Evolutionary conservation across 352 stramenopile species (phyloP), one percentile per base, ranked within the genome.

Genomic region (Globisporangium heterothallicum): DNA sequence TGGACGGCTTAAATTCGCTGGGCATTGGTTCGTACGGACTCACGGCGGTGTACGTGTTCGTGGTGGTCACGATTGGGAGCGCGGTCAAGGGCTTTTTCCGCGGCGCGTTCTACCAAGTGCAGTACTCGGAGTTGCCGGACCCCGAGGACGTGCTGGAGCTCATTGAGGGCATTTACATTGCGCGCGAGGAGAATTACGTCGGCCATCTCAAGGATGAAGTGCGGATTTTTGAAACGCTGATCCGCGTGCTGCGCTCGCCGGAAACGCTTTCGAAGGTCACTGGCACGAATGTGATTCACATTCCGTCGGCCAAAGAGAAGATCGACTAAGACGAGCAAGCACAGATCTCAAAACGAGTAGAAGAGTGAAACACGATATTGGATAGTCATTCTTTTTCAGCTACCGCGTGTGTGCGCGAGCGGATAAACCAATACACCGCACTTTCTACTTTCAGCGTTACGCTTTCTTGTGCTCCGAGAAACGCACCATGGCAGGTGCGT

Each of bases 141-240:
- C 83, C 84, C 0, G 74, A 88, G 14, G 82, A 93, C 44, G 75
- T 95, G 35, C 59, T 95, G 30, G 84, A 95, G 63, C 74, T 95
- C 29, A 76, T 93, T 8, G 82, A 95, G 58, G 84, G 84, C 19
- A 89, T 95, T 49, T 95, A 95, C 65, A 93, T 95, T 36, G 84
- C 83, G 30, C 69, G 84, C 22, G 61, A 79, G 8, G 82, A 93
- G 56, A 70, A 84, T 7, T 95, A 95, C 43, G 77, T 95, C 21
- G 84, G 84, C 5, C 84, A 95, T 60, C 44, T 95, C 16, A 92
- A 92, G 46, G 84, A 95, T 51, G 84, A 95, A 71, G 78, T 92
- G 3, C 72, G 83, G 5, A 84, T 95, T 42, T 95, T 95, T 53
- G 84, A 95, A 63, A 94, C 83, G 25, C 70, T 95, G 34, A 72